Base-by-base conservation (phyloP, 2,329 filamentous ascomycete species). In the Aspergillus chevalieri region DNA sequence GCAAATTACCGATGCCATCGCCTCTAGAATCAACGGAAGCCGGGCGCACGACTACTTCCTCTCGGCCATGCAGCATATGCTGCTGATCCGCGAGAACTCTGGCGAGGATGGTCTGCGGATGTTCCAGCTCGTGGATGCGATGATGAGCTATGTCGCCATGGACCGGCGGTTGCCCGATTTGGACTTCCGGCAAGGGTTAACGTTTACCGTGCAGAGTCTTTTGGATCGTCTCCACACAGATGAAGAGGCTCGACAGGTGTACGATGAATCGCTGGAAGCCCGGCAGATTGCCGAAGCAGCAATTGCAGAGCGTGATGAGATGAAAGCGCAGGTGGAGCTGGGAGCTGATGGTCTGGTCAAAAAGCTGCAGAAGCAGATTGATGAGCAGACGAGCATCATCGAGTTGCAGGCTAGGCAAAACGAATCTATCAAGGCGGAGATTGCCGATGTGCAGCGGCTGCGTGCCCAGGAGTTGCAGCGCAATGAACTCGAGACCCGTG, bases 81-180 rank as follows among this genome's bases (percentile, higher is more conserved):
- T 98, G 59, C 80, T 98, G 42, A 94, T 97, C 57, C 83, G 90
- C 50, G 87, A 95, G 64, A 93, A 90, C 56, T 89, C 94, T 60
- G 86, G 87, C 44, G 93, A 97, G 65, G 93, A 98, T 70, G 84
- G 90, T 12, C 73, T 96, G 53, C 85, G 89, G 44, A 93, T 96
- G 86, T 98, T 97, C 73, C 93, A 97, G 74, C 82, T 98, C 24
- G 91, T 97, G 24, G 93, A 98, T 71, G 86, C 89, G n/a, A 97
- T 97, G 90, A 83, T 98, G 57, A 95, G 90, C 70, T 97, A 97
- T 70, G 92, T 98, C 54, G 92, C 92, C 61, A 98, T 98, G 92
- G 93, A 98, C 70, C 83, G 93, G 64, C 82, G 93, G 55, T 72
- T 97, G 56, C 93, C 93, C 36, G 92, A 98, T 70, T 92, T 97